Percentiles rank a stretch among this genome's conserved stretches.
These are phyloP conservation scores for Rhynchospora tenuis DNA, from an alignment of 176 grass and related monocot genomes.

Conservation along the genomic window DNA sequence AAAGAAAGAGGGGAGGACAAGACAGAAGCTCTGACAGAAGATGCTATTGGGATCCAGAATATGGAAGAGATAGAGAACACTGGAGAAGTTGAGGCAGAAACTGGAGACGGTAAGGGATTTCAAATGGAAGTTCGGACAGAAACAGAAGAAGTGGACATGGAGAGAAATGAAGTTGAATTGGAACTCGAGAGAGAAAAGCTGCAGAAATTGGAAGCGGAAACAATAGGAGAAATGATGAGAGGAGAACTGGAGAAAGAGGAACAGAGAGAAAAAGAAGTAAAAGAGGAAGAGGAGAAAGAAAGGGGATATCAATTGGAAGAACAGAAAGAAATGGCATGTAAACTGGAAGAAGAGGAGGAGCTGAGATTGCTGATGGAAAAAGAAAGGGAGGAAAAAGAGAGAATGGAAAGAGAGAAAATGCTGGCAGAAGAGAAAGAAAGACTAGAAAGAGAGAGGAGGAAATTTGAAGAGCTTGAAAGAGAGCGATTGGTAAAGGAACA, in stretches of 20 bases:
- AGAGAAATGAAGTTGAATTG: constrained; percentile 24
- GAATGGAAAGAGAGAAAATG: constrained; percentile 8
- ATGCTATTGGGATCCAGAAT: constrained; percentile 21
- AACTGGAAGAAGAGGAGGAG: constrained; percentile 13
- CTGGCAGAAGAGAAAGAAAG: constrained; percentile 1
- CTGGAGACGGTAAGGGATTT: constrained; percentile 22
- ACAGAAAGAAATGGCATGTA: neutral
- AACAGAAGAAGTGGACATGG: constrained; percentile 24
- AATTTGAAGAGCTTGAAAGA: neutral
- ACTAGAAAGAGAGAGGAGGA: neutral
- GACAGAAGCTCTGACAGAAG: constrained; percentile 30
- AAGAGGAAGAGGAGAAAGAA: constrained; percentile 3
- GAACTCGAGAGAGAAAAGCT: constrained; percentile 19
- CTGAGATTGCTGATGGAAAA: neutral
- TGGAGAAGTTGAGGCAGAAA: constrained; percentile 29
- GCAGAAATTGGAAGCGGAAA: constrained; percentile 3
- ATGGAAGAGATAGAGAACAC: constrained; percentile 33
- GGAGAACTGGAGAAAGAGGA: constrained; percentile 4
- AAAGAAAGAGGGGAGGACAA: neutral
- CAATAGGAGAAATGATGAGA: neutral
- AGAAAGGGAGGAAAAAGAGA: constrained; percentile 7
- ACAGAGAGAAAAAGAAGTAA: neutral
- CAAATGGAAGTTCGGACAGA: constrained; percentile 23
- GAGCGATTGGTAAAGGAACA: neutral
- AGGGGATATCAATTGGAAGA: neutral